phyloP scores from a whole-genome alignment of 2,329 filamentous ascomycete species.

The Paecilomyces sp. region DNA sequence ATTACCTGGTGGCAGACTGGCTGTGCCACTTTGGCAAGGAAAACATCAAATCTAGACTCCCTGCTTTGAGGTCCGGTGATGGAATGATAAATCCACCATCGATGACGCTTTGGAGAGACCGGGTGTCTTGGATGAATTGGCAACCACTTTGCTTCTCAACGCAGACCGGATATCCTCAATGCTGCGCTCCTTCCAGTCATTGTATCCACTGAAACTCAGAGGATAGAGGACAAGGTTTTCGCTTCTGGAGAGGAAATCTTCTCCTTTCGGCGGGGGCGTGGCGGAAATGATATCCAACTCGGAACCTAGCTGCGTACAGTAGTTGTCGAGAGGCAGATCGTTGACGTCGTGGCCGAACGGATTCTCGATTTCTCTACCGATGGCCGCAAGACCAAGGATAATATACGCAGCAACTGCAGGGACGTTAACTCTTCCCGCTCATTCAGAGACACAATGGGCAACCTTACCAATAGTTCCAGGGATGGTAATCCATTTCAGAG shows the following conservation, averaged over 20 bases:
- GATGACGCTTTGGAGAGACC: not conserved
- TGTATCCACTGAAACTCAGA: slow-evolving; percentile 39
- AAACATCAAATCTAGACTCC: not conserved
- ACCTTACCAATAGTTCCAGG: slow-evolving; percentile 57
- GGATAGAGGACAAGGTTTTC: slow-evolving; percentile 32
- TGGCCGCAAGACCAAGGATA: slow-evolving; percentile 68
- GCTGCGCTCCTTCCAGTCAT: slow-evolving; percentile 42
- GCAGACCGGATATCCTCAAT: slow-evolving; percentile 41
- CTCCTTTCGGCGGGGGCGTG: slow-evolving; percentile 43
- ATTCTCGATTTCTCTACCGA: slow-evolving; percentile 77
- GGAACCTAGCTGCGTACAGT: slow-evolving; percentile 64
- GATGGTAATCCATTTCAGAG: slow-evolving; percentile 67
- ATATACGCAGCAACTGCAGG: slow-evolving; percentile 61
- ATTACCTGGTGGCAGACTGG: not conserved
- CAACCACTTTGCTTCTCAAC: slow-evolving; percentile 29
- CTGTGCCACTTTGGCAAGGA: not conserved
- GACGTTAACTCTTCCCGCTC: not conserved
- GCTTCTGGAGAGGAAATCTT: slow-evolving; percentile 39
- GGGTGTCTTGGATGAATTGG: not conserved
- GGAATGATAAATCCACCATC: not conserved
- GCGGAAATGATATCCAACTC: slow-evolving; percentile 70
- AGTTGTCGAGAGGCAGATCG: slow-evolving; percentile 68
- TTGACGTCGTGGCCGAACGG: slow-evolving; percentile 81
- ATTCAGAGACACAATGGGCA: not conserved
- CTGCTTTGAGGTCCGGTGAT: not conserved